A percentile compares a stretch with the other conserved stretches of the same genome.
These are phyloP conservation scores for Dactylellina leptospora DNA, from an alignment of 2,329 filamentous ascomycete species.

Conservation along the genomic window DNA sequence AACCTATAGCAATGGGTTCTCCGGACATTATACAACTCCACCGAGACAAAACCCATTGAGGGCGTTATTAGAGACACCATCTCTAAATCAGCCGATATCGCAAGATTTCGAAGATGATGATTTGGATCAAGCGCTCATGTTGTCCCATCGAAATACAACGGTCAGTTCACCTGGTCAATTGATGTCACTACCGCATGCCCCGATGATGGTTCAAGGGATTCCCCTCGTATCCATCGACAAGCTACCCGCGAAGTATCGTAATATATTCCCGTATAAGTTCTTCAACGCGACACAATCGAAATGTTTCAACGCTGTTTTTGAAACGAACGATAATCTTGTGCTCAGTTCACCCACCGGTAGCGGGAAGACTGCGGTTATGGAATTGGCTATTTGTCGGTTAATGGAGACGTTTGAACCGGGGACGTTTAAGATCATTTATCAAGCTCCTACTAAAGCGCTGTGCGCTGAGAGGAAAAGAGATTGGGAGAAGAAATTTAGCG, in stretches of 20 bases:
- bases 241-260: slow-evolving; percentile 74
- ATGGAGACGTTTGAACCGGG: slow-evolving; percentile 67
- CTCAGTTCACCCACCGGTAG: slow-evolving; percentile 84
- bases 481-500: slow-evolving; percentile 77
- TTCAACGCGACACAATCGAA: slow-evolving; percentile 88
- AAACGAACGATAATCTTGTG: slow-evolving; percentile 77
- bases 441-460: slow-evolving; percentile 83
- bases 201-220: slow-evolving; percentile 61
- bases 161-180: slow-evolving; percentile 17
- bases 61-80: slow-evolving; percentile 19
- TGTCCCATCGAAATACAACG: neutral
- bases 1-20: neutral
- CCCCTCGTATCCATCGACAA: slow-evolving; percentile 59
- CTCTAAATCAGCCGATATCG: neutral
- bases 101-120: neutral
- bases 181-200: slow-evolving; percentile 54
- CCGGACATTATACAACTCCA: neutral
- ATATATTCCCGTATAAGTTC: slow-evolving; percentile 75
- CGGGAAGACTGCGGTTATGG: slow-evolving; percentile 82
- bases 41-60: slow-evolving; percentile 35
- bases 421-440: slow-evolving; percentile 82
- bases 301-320: slow-evolving; percentile 74
- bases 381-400: slow-evolving; percentile 81
- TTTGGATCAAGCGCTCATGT: neutral
- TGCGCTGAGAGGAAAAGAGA: slow-evolving; percentile 76